Evolutionary conservation across 495 filamentous ascomycete species (phyloP), one percentile per base, ranked within the genome.

Genomic region (Aspergillus carlsbadensis): DNA sequence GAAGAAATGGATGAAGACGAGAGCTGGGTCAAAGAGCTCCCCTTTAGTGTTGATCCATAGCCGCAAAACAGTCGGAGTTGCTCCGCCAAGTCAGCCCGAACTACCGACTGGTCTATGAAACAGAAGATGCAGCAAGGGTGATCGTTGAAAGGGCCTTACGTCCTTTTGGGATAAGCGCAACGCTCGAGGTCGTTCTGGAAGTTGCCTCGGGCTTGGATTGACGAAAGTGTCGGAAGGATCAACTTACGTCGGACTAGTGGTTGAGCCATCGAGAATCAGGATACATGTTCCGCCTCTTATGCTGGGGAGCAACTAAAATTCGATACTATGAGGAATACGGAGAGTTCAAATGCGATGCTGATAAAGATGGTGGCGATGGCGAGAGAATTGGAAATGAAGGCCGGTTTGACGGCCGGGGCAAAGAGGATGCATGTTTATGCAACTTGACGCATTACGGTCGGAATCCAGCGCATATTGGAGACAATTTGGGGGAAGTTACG

Each of bases 1-100:
- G 35, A 37, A 52, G 49, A 14, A 15, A 44, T 36, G 46, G 40
- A 18, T 51, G 15, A 13, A 45, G 22, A 54, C 8, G 31, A 33
- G 6, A 45, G 41, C 18, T 43, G 20, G 18, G 5, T 43, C 26
- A 22, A 10, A 41, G 17, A 21, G 41, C 41, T 43, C 15, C 11
- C 45, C 13, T 42, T 24, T 22, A 35, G 31, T 35, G 13, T 13
- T 34, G n/a, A n/a, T n/a, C 40, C 20, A 44, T 35, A 10, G 29
- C 29, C 17, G n/a, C 15, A 18, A 1, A 20, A 2, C 17, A 22
- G 29, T 56, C 58, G 58, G 58, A 60, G 58, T 47, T 60, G 37
- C 46, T 60, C 58, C 58, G 53, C 22, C 21, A 20, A 31, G 43
- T 49, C 53, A 57, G 15, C 42, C 34, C 48, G 53, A 51, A 49